Evolutionary conservation across 345 rosid genomes (phyloP), one percentile per base, ranked within the genome.

Genomic region (Aurinia saxatilis): DNA sequence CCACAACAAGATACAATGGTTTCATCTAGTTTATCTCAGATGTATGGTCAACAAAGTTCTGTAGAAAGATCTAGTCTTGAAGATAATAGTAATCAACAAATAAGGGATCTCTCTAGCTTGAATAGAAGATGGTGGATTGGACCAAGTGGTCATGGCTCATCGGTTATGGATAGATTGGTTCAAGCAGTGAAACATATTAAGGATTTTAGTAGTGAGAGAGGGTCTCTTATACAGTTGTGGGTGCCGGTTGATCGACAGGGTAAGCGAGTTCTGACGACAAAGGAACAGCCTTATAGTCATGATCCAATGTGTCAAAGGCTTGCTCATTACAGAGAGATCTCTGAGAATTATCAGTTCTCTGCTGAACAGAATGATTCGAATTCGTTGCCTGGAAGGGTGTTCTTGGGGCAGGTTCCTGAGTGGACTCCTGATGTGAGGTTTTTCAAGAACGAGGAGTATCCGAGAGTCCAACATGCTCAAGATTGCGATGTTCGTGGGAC

Each of bases 391-490:
- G 85, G 95, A 59, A 82, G 96, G 11, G 98, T 92, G 50, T 89
- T 81, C 82, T 69, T 89, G 73, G 80, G 79, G 40, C 79, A 85
- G 72, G 83, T 85, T 73, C 96, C 96, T 34, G 98, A 92, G 73
- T 92, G 96, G 95, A 89, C 93, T 39, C 98, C 96, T 18, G 96
- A 92, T 81, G 96, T 87, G 41, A 80, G 88, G 46, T 89, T 85
- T 77, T 89, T 89, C 58, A 81, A 76, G 79, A 85, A 82, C 35
- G 96, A 92, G 12, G 98, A 92, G 65, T 92, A 89, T 74, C 81
- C 73, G 0, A 81, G 96, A 57, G 79, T 89, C 2, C 67, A 49
- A 65, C 80, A 92, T 63, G 98, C 98, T 63, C 93, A 84, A 66
- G 76, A 67, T 65, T 78, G 74, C 35, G 91, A 85, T 69, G 87